A percentile compares a stretch with the other conserved stretches of the same genome.
Conservation (phyloP, 495 filamentous ascomycete species). For the Cryomyces minteri region DNA sequence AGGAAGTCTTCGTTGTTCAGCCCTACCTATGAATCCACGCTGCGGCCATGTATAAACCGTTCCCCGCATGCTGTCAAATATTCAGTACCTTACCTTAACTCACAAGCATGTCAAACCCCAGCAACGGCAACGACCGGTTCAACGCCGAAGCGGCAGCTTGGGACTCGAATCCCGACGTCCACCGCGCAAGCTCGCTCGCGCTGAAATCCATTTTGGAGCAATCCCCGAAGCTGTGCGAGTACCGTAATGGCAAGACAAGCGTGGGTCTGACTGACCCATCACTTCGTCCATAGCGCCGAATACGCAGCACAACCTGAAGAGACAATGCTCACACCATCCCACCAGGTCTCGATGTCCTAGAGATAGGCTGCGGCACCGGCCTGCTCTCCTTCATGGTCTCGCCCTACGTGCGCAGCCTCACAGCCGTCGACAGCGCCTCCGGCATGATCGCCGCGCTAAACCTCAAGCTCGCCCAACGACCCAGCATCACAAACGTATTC, state of each 20-base stretch:
- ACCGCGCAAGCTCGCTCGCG: conserved; percentile 16
- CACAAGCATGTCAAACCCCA: no score
- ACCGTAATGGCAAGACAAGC: not conserved
- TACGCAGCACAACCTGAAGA: not conserved
- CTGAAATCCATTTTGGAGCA: conserved; percentile 15
- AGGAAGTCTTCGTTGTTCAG: no score
- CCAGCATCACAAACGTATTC: conserved; percentile 6
- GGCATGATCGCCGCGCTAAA: conserved; percentile 34
- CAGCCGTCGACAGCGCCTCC: conserved; percentile 30
- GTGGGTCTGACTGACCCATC: not conserved
- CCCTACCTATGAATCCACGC: no score
- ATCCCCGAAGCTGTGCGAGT: conserved; percentile 3
- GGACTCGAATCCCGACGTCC: conserved; percentile 22
- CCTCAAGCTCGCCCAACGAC: conserved; percentile 16
- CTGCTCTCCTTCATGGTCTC: conserved; percentile 30
- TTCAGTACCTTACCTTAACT: no score
- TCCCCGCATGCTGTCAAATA: no score
- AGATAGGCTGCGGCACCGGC: conserved; percentile 39
- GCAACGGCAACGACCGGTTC: conserved; percentile 13
- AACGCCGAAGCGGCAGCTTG: conserved; percentile 22
- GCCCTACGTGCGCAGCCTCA: conserved; percentile 20
- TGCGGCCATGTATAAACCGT: no score
- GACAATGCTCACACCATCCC: not conserved
- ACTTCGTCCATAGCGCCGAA: not conserved
- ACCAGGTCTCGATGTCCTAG: conserved; percentile 25